Conservation (phyloP, 371 early-diverging fungal species). For the Dichotomocladium elegans region DNA sequence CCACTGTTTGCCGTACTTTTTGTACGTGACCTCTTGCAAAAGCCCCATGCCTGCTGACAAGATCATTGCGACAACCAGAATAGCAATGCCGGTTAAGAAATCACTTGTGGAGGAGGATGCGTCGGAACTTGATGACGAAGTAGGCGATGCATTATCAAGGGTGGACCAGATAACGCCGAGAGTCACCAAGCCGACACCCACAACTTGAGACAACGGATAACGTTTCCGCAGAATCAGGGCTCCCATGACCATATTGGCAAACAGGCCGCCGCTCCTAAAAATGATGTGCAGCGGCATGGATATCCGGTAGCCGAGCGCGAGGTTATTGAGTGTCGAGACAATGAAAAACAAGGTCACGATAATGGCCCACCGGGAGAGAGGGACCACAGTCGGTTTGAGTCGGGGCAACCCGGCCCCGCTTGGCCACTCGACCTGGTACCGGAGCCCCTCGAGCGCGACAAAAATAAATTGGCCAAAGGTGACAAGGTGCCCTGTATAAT, state of each 20-base stretch:
- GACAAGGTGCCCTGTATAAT: slow-evolving; percentile 60
- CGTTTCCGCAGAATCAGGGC: slow-evolving; percentile 65
- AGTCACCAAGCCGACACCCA: slow-evolving; percentile 74
- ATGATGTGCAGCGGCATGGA: slow-evolving; percentile 89
- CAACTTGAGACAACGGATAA: slow-evolving; percentile 27
- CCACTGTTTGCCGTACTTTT: slow-evolving; percentile 82
- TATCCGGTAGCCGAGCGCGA: slow-evolving; percentile 76
- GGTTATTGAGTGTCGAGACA: slow-evolving; percentile 79
- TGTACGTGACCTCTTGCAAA: slow-evolving; percentile 80
- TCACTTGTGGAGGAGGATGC: slow-evolving; percentile 46
- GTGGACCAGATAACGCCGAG: slow-evolving; percentile 76
- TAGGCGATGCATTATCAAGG: slow-evolving; percentile 40
- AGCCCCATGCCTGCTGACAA: slow-evolving; percentile 80
- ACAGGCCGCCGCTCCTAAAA: slow-evolving; percentile 79
- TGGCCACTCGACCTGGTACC: slow-evolving; percentile 58
- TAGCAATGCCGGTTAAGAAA: slow-evolving; percentile 67
- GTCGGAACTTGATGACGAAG: too few species aligned
- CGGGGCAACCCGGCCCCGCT: slow-evolving; percentile 40
- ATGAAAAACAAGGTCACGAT: slow-evolving; percentile 77
- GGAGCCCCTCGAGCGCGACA: slow-evolving; percentile 71
- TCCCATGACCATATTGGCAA: slow-evolving; percentile 84
- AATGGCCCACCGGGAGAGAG: slow-evolving; percentile 66
- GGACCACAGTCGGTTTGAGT: slow-evolving; percentile 64
- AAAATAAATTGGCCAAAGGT: slow-evolving; percentile 84
- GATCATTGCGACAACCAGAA: slow-evolving; percentile 72